These are phyloP conservation scores for Coemansia sp. DNA, from an alignment of 192 early-diverging fungal species.

Conservation along the genomic window DNA sequence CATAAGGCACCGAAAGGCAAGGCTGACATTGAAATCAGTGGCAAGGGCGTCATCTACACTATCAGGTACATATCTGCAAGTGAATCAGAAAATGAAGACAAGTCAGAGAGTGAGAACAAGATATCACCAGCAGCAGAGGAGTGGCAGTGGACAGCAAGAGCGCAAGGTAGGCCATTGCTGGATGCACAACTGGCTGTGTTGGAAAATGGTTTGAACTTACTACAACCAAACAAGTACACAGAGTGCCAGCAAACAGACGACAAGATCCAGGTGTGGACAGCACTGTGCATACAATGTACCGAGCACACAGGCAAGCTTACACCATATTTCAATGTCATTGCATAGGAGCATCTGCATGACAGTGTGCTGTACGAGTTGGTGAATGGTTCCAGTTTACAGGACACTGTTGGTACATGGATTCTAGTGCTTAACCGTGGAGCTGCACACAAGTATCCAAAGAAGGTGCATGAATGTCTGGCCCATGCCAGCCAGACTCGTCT, in stretches of 20 bases:
- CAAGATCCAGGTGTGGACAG: constrained; percentile 9
- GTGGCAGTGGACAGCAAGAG: too few relatives aligned
- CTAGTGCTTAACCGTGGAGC: not conserved
- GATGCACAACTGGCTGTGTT: not conserved
- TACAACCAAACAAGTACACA: not conserved
- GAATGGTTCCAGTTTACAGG: not conserved
- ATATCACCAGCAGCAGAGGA: too few relatives aligned
- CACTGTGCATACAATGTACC: not conserved
- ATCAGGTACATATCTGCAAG: not conserved
- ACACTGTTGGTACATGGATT: constrained; percentile 6
- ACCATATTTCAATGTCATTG: constrained; percentile 9
- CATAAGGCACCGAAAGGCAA: not conserved
- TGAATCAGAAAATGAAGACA: not conserved
- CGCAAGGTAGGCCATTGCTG: not conserved
- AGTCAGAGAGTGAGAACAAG: too few relatives aligned
- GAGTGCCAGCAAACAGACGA: constrained; percentile 5
- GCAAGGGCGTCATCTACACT: not conserved
- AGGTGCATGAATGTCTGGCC: constrained; percentile 1
- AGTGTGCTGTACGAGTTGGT: constrained; percentile 7
- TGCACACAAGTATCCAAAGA: not conserved
- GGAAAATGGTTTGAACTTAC: not conserved
- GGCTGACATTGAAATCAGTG: not conserved
- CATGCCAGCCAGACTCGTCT: constrained; percentile 3
- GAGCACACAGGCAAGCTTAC: not conserved
- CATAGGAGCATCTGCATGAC: not conserved